Conservation (phyloP, 257 asterid genomes). For the Handroanthus guayacan region DNA sequence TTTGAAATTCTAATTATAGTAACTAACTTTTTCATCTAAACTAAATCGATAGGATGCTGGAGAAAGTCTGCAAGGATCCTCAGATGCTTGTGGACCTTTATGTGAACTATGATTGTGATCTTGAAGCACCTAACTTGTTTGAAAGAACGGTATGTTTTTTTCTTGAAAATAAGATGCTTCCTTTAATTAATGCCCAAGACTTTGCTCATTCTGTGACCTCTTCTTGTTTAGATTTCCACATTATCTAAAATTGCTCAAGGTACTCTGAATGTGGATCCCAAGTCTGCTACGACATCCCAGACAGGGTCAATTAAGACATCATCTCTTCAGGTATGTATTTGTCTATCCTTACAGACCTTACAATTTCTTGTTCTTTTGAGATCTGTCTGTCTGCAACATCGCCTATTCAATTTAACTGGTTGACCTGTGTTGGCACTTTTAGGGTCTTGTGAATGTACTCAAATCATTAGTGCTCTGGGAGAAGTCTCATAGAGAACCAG, state of each 20-base stretch:
- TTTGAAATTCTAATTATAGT: slow-evolving; percentile 16
- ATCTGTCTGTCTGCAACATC: slow-evolving; percentile 26
- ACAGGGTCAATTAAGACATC: slow-evolving; percentile 81
- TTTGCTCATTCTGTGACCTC: slow-evolving; percentile 41
- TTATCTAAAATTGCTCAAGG: slow-evolving; percentile 96
- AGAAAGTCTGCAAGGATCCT: slow-evolving; percentile 92
- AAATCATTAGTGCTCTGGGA: slow-evolving; percentile 93
- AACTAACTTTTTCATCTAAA: slow-evolving; percentile 22
- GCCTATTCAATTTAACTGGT: slow-evolving; percentile 30
- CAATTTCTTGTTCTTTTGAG: slow-evolving; percentile 8
- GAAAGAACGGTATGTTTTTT: slow-evolving; percentile 75
- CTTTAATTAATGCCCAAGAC: slow-evolving; percentile 24
- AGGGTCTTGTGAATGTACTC: slow-evolving; percentile 89
- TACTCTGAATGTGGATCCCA: slow-evolving; percentile 78
- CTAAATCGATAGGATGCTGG: slow-evolving; percentile 82
- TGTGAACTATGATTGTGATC: slow-evolving; percentile 99
- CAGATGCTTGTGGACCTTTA: slow-evolving; percentile 97
- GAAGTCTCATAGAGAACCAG: slow-evolving; percentile 69
- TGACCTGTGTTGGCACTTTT: slow-evolving; percentile 42
- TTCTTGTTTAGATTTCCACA: slow-evolving; percentile 65
- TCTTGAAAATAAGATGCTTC: slow-evolving; percentile 24
- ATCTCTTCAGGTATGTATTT: slow-evolving; percentile 81
- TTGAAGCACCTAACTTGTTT: slow-evolving; percentile 93
- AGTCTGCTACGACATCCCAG: slow-evolving; percentile 81
- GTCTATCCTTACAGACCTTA: slow-evolving; percentile 27